A percentile compares a stretch with the other conserved stretches of the same genome.
Conservation (phyloP, 352 stramenopile species). For the Globisporangium middletonii region DNA sequence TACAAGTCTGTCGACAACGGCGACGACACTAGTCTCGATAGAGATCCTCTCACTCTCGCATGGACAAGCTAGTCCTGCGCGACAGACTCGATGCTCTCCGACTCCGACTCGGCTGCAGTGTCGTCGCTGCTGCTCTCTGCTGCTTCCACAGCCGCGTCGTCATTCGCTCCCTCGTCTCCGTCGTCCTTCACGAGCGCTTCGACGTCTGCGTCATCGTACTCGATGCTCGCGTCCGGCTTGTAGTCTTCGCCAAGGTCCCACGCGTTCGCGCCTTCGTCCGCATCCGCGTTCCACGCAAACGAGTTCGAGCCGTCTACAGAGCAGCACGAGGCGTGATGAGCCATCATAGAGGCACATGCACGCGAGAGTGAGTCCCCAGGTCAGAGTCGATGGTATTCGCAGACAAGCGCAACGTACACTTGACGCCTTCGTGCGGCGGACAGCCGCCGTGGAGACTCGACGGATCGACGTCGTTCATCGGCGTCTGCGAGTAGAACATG, state of each 20-base stretch:
- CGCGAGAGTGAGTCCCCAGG: too few relatives aligned
- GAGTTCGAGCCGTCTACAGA: slow-evolving; percentile 52
- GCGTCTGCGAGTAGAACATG: slow-evolving; percentile 69
- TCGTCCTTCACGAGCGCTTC: not conserved
- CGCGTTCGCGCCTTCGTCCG: slow-evolving; percentile 56
- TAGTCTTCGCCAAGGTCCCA: slow-evolving; percentile 41
- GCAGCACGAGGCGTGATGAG: too few relatives aligned
- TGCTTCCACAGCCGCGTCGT: too few relatives aligned
- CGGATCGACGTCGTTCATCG: slow-evolving; percentile 45
- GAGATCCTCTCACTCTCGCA: too few relatives aligned
- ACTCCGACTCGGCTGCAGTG: too few relatives aligned
- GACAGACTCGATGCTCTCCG: too few relatives aligned
- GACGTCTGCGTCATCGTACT: slow-evolving; percentile 2
- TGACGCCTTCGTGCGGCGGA: slow-evolving; percentile 44
- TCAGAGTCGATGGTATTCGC: too few relatives aligned
- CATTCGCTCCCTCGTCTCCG: too few relatives aligned
- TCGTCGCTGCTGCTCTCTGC: too few relatives aligned
- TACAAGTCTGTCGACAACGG: too few relatives aligned
- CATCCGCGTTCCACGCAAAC: slow-evolving; percentile 68
- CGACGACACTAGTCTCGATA: too few relatives aligned
- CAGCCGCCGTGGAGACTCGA: slow-evolving; percentile 62
- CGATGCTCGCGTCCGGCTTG: slow-evolving; percentile 20
- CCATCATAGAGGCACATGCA: slow-evolving; percentile 6
- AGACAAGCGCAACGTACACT: slow-evolving; percentile 62
- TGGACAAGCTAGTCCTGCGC: too few relatives aligned